Conservation (phyloP, 345 rosid genomes). For the Salix koriyanagi region DNA sequence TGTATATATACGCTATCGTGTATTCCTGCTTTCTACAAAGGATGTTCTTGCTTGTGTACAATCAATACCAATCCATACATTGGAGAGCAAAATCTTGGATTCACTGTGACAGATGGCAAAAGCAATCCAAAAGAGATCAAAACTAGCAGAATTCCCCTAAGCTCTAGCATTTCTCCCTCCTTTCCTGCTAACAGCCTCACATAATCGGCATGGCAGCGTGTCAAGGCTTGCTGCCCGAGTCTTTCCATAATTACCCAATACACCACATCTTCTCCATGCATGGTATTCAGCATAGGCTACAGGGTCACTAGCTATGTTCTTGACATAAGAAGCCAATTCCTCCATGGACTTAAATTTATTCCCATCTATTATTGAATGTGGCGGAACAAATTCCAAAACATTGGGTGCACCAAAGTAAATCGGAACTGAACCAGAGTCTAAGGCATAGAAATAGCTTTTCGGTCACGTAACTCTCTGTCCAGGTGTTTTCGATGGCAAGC, state of each 20-base stretch:
- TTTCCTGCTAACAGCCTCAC: constrained; percentile 65
- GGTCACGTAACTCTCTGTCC: constrained; percentile 76
- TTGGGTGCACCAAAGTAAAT: constrained; percentile 91
- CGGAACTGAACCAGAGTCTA: constrained; percentile 82
- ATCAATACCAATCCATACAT: neutral
- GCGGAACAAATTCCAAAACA: constrained; percentile 77
- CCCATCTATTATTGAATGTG: constrained; percentile 79
- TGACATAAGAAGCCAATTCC: constrained; percentile 64
- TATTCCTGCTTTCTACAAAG: constrained; percentile 1
- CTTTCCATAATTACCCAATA: constrained; percentile 58
- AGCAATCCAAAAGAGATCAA: neutral
- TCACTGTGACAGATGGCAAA: neutral
- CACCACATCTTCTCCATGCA: constrained; percentile 93
- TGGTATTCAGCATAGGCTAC: constrained; percentile 84
- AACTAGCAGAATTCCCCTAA: constrained; percentile 1
- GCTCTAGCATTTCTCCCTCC: constrained; percentile 57
- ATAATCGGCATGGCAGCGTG: constrained; percentile 83
- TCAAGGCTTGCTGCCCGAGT: constrained; percentile 68
- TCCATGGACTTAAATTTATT: constrained; percentile 59
- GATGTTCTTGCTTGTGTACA: constrained; percentile 3
- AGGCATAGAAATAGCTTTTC: constrained; percentile 90
- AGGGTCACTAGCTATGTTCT: constrained; percentile 59
- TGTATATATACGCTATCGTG: neutral
- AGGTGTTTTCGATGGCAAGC: constrained; percentile 86
- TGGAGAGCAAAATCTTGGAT: constrained; percentile 1